Percentiles rank a stretch among this genome's conserved stretches.
phyloP scores from a whole-genome alignment of 768 basidiomycete genomes.

The Podaxis carcinomalis region DNA sequence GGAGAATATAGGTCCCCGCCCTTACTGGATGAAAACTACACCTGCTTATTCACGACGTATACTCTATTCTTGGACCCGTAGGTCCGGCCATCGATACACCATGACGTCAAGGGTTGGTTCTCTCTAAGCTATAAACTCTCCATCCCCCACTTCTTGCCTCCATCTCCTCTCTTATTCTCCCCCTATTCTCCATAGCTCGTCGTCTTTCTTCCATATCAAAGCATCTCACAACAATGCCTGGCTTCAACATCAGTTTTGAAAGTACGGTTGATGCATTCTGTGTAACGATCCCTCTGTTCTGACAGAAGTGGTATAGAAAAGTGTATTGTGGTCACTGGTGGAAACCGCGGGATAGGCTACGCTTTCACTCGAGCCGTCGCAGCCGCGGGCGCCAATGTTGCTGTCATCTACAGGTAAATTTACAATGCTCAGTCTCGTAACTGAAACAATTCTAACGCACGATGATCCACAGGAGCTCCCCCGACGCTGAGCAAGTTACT shows the following conservation, averaged over 20 bases:
- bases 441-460: not conserved
- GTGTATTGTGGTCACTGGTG: conserved; percentile 57
- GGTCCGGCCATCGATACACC: no score
- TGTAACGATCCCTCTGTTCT: no score
- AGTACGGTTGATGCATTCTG: not conserved
- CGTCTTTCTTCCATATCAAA: not conserved
- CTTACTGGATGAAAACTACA: not conserved
- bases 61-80: no score
- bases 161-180: no score
- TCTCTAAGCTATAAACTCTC: not conserved
- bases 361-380: conserved; percentile 52
- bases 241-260: conserved; percentile 2
- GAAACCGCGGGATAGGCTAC: conserved; percentile 57
- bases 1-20: no score
- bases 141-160: not conserved
- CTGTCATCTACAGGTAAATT: conserved; percentile 54
- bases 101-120: no score
- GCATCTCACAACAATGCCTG: not conserved
- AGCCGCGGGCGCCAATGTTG: conserved; percentile 51
- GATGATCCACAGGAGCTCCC: conserved; percentile 35
- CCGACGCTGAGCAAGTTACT: conserved; percentile 45
- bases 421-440: not conserved
- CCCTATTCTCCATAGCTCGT: no score
- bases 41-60: not conserved
- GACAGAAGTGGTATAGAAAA: conserved; percentile 23